Base-by-base conservation (phyloP, 169 alveolate species). In the Plasmodium malariae region DNA sequence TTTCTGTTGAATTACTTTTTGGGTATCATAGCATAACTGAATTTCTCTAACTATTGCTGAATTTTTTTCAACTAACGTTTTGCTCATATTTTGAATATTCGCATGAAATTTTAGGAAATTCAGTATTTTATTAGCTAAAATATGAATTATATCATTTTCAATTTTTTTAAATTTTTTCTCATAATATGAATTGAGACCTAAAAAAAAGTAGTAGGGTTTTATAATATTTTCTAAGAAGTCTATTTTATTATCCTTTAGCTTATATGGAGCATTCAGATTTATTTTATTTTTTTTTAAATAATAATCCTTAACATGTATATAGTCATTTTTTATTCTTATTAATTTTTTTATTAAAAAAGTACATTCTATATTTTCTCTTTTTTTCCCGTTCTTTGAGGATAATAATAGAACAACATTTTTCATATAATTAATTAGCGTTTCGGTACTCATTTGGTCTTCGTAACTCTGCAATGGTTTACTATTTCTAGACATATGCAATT, bases 301-400 rank as follows among this genome's bases (percentile, higher is more conserved):
- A 43, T 83, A 83, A 26, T 83, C 91, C 51, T 83, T 83, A 7
- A 83, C 91, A 51, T 83, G 48, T 34, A 68, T 83, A 34, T 83
- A 83, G 17, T 83, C 71, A 83, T 83, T 68, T 83, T 83, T 83
- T 48, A 83, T 57, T 83, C 68, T 83, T n/a, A 83, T 69, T 34
- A 83, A 37, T 83, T 83, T 83, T 83, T 69, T 83, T 17, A 83
- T 28, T 51, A 83, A 36, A 9, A 12, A n/a, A 21, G 5, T 30
- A 45, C 91, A 83, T 21, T 54, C 71, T 40, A 57, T 26, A 21
- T 67, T 69, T 5, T 83, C 85, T 43, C 37, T 24, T 28, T 65
- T 83, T 60, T 69, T 55, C 11, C 14, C 34, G 36, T 83, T 73
- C 14, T 43, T 48, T 30, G 19, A 49, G n/a, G n/a, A n/a, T n/a